Percentiles rank a stretch among this genome's conserved stretches.
Conservation (phyloP, 2,329 filamentous ascomycete genomes). For the Ascochyta koolunga region DNA sequence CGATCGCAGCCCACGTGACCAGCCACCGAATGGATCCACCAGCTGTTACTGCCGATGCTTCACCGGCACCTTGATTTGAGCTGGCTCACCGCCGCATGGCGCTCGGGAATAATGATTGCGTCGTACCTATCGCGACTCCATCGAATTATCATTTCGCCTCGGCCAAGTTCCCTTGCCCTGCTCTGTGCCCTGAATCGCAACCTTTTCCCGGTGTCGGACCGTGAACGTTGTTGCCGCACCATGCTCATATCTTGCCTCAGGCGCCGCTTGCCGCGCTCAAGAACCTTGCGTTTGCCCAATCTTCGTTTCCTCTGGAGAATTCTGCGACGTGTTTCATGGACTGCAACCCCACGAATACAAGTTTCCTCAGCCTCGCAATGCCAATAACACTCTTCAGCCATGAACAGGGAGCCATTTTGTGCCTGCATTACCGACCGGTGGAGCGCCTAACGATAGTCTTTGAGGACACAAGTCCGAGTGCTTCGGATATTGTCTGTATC, state of each 20-base stretch:
- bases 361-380: not conserved
- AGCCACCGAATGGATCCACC: not conserved
- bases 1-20: constrained; percentile 12
- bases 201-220: constrained; percentile 18
- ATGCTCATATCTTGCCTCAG: constrained; percentile 16
- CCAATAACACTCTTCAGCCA: constrained; percentile 4
- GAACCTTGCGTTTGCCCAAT: constrained; percentile 9
- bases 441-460: constrained; percentile 14
- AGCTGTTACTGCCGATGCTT: constrained; percentile 18
- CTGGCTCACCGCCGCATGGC: constrained; percentile 16
- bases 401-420: constrained; percentile 13
- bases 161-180: constrained; percentile 2
- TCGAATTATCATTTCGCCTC: constrained; percentile 5
- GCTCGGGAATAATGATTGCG: constrained; percentile 18
- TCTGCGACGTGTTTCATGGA: constrained; percentile 10
- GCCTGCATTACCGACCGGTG: constrained; percentile 17
- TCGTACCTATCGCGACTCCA: not conserved
- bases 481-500: constrained; percentile 22
- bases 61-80: constrained; percentile 14
- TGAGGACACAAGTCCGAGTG: constrained; percentile 9
- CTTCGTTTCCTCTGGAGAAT: constrained; percentile 9
- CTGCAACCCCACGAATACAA: constrained; percentile 1
- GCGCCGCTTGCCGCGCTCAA: constrained; percentile 10
- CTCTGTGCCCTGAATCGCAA: constrained; percentile 7
- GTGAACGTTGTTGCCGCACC: constrained; percentile 16